Evolutionary conservation across 805 yeast genomes (phyloP), one percentile per base, ranked within the genome.

Genomic region (Pichia scutulata): DNA sequence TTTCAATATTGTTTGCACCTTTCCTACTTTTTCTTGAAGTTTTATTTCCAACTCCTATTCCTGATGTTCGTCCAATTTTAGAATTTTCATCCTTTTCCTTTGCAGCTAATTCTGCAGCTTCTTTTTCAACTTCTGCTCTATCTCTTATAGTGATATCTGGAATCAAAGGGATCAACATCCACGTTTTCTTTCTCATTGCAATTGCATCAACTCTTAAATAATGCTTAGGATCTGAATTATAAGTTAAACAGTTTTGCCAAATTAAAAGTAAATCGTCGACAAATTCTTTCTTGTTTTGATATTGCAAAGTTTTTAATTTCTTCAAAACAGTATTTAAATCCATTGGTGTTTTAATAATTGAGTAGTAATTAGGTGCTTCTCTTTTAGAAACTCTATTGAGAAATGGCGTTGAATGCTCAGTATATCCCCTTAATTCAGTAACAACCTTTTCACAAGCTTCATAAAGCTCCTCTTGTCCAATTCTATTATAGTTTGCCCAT

Each of bases 391-490:
- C 99, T 62, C 88, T 87, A 68, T 90, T 93, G 57, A 93, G 73
- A 62, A 93, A 93, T 0, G 98, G 96, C 1, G 97, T 89, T 0
- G 97, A 89, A 67, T 93, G 98, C 61, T 93, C 97, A 0, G 99
- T 92, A 58, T 85, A 88, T 7, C 92, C 87, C 61, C 99, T 76
- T 30, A 93, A 70, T 60, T 93, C 98, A 55, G 83, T 70, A 0
- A 92, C 90, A 1, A 93, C 99, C 61, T 89, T 90, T 60, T 93
- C 99, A 60, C 97, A 92, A 0, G 97, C 96, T 59, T 95, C 99
- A 62, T 93, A 93, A 22, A 93, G 75, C 65, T 95, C 99, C 63
- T 93, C 99, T 68, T 93, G 99, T 7, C 99, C 99, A 42, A 93
- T 82, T 54, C 86, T 76, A 51, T 90, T 96, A 62, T 93, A 97